Conservation (phyloP, 805 yeast species). For the Myxozyma monticola region DNA sequence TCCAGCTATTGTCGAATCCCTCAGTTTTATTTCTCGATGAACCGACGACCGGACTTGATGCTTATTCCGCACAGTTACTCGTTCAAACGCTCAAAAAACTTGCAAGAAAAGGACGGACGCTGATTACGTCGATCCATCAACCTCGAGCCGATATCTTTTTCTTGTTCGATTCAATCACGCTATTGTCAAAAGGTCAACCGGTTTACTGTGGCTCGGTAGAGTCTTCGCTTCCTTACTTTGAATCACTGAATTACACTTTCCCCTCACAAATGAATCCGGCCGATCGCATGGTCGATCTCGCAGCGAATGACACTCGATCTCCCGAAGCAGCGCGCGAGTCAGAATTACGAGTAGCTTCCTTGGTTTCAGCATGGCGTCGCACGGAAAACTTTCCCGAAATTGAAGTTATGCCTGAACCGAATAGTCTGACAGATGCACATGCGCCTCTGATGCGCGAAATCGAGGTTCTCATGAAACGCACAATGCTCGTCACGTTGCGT, state of each 20-base stretch:
- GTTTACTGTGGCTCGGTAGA: constrained; percentile 51
- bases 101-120: constrained; percentile 63
- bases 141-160: constrained; percentile 76
- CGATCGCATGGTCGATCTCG: constrained; percentile 56
- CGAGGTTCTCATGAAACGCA: constrained; percentile 47
- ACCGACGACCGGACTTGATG: constrained; percentile 85
- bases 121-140: constrained; percentile 78
- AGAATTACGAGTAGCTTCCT: constrained; percentile 37
- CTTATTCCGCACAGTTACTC: constrained; percentile 68
- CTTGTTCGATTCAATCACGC: constrained; percentile 64
- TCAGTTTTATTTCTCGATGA: constrained; percentile 77
- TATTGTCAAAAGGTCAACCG: constrained; percentile 61
- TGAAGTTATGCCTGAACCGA: constrained; percentile 9
- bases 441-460: constrained; percentile 49
- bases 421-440: constrained; percentile 34
- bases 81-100: constrained; percentile 61
- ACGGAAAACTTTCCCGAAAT: constrained; percentile 1
- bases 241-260: constrained; percentile 45
- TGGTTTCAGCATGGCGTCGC: constrained; percentile 45
- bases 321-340: constrained; percentile 42
- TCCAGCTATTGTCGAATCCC: constrained; percentile 75
- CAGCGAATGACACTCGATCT: constrained; percentile 55
- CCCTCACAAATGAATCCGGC: constrained; percentile 60
- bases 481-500: constrained; percentile 48
- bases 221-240: constrained; percentile 52